These are phyloP conservation scores for Gaertneriomyces sp. DNA, from an alignment of 192 early-diverging fungal genomes.

Conservation along the genomic window DNA sequence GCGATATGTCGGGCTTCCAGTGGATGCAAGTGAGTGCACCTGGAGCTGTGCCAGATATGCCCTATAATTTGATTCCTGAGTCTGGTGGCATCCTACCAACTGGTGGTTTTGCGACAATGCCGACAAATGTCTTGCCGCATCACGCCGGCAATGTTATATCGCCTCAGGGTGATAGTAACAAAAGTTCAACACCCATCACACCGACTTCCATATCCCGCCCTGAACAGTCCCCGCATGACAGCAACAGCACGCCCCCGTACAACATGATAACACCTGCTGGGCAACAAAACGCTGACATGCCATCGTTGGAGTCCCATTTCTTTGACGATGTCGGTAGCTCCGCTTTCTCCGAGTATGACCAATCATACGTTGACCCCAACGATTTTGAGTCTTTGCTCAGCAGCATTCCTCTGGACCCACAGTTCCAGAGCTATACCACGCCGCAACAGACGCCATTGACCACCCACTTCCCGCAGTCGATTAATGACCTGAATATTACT, in stretches of 20 bases:
- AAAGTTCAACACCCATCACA: constrained; percentile 1
- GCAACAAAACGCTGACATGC: constrained; percentile 1
- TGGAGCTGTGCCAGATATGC: too few species aligned
- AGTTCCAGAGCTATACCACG: constrained; percentile 2
- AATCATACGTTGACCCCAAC: not conserved
- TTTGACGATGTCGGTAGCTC: constrained; percentile 27
- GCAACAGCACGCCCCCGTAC: too few species aligned
- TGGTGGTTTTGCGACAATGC: too few species aligned
- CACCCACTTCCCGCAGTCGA: constrained; percentile 22
- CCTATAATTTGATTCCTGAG: too few species aligned
- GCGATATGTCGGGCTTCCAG: constrained; percentile 19
- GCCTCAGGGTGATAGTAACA: too few species aligned
- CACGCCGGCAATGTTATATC: too few species aligned
- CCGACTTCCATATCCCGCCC: not conserved
- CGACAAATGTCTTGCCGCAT: too few species aligned
- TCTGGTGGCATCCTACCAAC: too few species aligned
- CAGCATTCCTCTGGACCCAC: constrained; percentile 15
- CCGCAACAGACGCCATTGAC: constrained; percentile 18
- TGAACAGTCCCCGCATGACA: too few species aligned
- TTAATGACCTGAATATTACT: constrained; percentile 16
- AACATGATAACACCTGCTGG: too few species aligned
- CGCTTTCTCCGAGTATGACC: constrained; percentile 9
- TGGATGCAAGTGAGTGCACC: too few species aligned
- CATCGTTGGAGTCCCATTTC: constrained; percentile 12
- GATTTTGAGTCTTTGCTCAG: constrained; percentile 19